phyloP scores from a whole-genome alignment of 2,329 filamentous ascomycete genomes.

The Endoconidiophora polonica region DNA sequence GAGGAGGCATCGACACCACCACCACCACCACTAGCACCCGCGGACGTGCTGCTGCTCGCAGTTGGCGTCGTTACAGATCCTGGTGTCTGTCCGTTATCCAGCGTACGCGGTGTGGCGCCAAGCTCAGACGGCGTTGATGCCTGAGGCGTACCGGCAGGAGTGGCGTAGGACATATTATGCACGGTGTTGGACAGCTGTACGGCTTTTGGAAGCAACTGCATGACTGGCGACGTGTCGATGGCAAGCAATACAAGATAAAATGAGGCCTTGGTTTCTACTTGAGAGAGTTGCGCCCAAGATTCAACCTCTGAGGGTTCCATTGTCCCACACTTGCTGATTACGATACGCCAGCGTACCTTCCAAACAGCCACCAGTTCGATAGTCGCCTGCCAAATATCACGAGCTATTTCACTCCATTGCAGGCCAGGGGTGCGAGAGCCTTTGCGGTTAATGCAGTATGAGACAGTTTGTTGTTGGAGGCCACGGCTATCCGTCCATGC shows the following conservation, averaged over 20 bases:
- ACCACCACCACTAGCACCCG: constrained; percentile 8
- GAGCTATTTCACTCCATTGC: constrained; percentile 45
- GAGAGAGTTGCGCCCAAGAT: constrained; percentile 37
- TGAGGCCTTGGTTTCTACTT: constrained; percentile 32
- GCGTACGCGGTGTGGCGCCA: constrained; percentile 42
- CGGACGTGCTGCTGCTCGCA: constrained; percentile 11
- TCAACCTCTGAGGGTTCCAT: constrained; percentile 52
- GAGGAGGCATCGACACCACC: constrained; percentile 24
- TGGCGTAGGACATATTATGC: constrained; percentile 29
- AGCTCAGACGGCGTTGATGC: constrained; percentile 39
- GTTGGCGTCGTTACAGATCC: constrained; percentile 29
- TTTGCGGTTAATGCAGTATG: constrained; percentile 53
- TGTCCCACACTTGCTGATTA: constrained; percentile 53
- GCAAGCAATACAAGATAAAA: constrained; percentile 43
- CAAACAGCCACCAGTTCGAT: constrained; percentile 52
- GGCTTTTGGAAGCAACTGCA: constrained; percentile 43
- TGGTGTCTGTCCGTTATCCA: constrained; percentile 33
- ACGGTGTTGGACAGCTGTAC: constrained; percentile 27
- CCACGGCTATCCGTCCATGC: constrained; percentile 71
- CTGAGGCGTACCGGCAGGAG: constrained; percentile 53
- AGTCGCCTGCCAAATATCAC: constrained; percentile 66
- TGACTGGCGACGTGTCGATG: constrained; percentile 46
- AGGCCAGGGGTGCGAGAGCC: constrained; percentile 30
- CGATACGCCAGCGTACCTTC: constrained; percentile 61
- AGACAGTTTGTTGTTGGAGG: constrained; percentile 52